A percentile compares a stretch with the other conserved stretches of the same genome.
phyloP scores from a whole-genome alignment of 2,329 filamentous ascomycete genomes.

The Gaeumannomyces sp. region DNA sequence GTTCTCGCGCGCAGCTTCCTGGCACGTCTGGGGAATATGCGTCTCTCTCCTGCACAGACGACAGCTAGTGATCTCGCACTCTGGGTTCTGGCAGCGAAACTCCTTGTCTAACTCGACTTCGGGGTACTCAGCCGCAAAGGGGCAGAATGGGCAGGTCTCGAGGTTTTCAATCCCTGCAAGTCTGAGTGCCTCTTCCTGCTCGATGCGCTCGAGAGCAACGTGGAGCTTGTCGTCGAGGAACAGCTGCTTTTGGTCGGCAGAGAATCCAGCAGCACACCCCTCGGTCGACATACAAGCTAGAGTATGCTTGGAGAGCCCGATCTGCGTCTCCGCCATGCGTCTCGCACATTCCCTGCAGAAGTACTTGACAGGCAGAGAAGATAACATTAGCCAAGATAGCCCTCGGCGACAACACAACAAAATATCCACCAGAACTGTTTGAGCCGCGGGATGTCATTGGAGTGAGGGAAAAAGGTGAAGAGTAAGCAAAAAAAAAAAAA shows the following conservation, averaged over 20 bases:
- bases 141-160: constrained; percentile 74
- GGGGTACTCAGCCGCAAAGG: constrained; percentile 68
- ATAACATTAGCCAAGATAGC: background rate
- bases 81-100: constrained; percentile 63
- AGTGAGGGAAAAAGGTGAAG: background rate
- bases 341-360: constrained; percentile 66
- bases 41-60: constrained; percentile 61
- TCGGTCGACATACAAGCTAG: constrained; percentile 66
- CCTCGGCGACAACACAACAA: too few relatives aligned
- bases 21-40: constrained; percentile 68
- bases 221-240: constrained; percentile 54
- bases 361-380: constrained; percentile 29
- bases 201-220: constrained; percentile 60
- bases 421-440: background rate
- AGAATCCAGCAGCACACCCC: constrained; percentile 59
- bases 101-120: constrained; percentile 63
- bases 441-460: background rate
- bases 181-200: constrained; percentile 64
- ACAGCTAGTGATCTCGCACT: constrained; percentile 60
- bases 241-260: constrained; percentile 42
- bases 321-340: constrained; percentile 57
- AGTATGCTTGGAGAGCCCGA: constrained; percentile 63
- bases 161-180: constrained; percentile 66
- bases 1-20: constrained; percentile 55
- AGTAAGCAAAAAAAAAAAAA: constrained; percentile 14